Base-by-base conservation (phyloP, 352 stramenopile species). In the Pythium oligandrum region DNA sequence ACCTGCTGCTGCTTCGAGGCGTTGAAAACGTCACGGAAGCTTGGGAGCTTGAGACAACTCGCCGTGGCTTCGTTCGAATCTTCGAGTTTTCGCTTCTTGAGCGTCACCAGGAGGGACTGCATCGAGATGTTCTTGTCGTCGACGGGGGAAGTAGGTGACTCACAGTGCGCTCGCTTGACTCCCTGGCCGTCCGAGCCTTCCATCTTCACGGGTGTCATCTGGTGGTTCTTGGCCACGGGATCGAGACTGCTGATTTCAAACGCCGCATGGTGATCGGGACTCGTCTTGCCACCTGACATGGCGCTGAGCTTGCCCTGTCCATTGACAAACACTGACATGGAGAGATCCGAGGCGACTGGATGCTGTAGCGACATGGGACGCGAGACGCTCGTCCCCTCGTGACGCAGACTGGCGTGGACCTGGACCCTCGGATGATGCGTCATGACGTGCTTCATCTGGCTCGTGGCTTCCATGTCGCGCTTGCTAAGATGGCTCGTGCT, bases 11-110 rank as follows among this genome's bases (percentile, higher is more conserved):
- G 53, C 3, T 40, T 55, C 8, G 58, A 33, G 7, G 55, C 48
- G 31, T 83, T 63, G 61, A 88, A 88, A 2, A 88, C 69, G 46
- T 74, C 64, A n/a, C 75, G 78, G 51, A 88, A 88, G 44, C 75
- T 81, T 45, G 75, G 78, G 32, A 88, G 69, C 47, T 78, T 78
- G 52, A 53, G 63, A 37, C 4, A 45, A 11, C 42, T 10, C 4
- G 37, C n/a, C 10, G 54, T 45, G 11, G 26, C 0, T 9, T 61
- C 46, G 31, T 33, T 34, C 6, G 53, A 58, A 45, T 73, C 53
- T 0, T 56, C 59, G 44, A 76, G 45, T 31, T 76, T 79, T 44
- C 72, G 70, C 63, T 83, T 85, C 64, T 88, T 83, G 42, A 88
- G 64, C 48, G 70, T 83, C 61, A 80, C 77, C 2, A 88, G 66